Evolutionary conservation across 805 yeast species (phyloP).

Genomic region (Isabelozyma rhagii): DNA sequence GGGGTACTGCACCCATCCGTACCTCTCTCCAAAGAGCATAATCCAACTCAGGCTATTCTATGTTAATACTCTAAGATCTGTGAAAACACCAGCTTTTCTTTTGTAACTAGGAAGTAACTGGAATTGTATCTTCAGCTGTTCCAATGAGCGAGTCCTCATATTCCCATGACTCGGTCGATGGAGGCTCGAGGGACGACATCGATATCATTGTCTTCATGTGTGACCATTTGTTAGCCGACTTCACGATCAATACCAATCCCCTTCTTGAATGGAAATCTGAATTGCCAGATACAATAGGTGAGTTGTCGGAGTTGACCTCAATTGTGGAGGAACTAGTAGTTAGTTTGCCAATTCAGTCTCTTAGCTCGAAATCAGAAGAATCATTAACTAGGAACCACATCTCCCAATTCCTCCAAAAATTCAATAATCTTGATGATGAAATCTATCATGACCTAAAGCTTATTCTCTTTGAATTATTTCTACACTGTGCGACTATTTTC

Average conservation of each 20-base stretch:
- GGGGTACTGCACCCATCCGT: neutral
- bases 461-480: slow-evolving; percentile 23
- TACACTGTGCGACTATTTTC: slow-evolving; percentile 17
- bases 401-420: slow-evolving; percentile 6
- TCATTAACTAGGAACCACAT: slow-evolving; percentile 4
- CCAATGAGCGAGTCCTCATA: neutral
- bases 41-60: too few species aligned
- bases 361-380: slow-evolving; percentile 5
- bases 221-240: slow-evolving; percentile 17
- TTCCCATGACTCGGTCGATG: neutral
- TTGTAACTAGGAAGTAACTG: too few species aligned
- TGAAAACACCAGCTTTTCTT: too few species aligned
- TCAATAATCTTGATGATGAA: slow-evolving; percentile 19
- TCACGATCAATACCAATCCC: slow-evolving; percentile 22
- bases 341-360: slow-evolving; percentile 4
- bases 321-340: slow-evolving; percentile 23
- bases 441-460: slow-evolving; percentile 26
- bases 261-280: slow-evolving; percentile 37
- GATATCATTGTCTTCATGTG: slow-evolving; percentile 18
- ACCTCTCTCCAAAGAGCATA: neutral
- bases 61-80: too few species aligned
- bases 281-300: slow-evolving; percentile 15
- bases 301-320: slow-evolving; percentile 4
- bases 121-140: too few species aligned
- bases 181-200: slow-evolving; percentile 5